phyloP scores from a whole-genome alignment of 257 asterid species.

The Voacanga thouarsii region DNA sequence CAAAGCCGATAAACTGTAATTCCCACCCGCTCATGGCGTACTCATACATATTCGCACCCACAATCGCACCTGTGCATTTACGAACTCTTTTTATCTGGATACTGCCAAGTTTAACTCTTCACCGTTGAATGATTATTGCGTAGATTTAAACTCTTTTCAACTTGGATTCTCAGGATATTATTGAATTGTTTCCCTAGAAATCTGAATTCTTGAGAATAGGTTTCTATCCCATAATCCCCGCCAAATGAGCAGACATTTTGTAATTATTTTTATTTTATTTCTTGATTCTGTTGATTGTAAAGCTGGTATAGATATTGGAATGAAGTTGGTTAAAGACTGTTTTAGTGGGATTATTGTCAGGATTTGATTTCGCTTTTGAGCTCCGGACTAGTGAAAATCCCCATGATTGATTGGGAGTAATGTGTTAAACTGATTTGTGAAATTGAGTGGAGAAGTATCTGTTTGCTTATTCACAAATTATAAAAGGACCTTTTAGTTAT shows the following conservation, averaged over 20 bases:
- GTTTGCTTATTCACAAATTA: neutral
- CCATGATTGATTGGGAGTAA: conserved; percentile 1
- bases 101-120: neutral
- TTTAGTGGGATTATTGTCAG: neutral
- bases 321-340: neutral
- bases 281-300: neutral
- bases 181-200: neutral
- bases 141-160: neutral
- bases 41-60: neutral
- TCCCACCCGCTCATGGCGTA: neutral
- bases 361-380: neutral
- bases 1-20: conserved; percentile 91
- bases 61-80: neutral
- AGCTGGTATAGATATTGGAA: neutral
- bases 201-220: neutral
- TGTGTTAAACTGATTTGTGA: neutral
- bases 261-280: neutral
- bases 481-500: neutral
- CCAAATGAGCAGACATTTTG: neutral
- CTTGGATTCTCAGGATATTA: neutral
- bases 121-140: neutral
- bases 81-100: neutral
- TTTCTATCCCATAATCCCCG: neutral
- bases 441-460: neutral
- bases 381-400: neutral